These are phyloP conservation scores for Termitomyces sp. DNA, from an alignment of 768 basidiomycete genomes.

Conservation along the genomic window DNA sequence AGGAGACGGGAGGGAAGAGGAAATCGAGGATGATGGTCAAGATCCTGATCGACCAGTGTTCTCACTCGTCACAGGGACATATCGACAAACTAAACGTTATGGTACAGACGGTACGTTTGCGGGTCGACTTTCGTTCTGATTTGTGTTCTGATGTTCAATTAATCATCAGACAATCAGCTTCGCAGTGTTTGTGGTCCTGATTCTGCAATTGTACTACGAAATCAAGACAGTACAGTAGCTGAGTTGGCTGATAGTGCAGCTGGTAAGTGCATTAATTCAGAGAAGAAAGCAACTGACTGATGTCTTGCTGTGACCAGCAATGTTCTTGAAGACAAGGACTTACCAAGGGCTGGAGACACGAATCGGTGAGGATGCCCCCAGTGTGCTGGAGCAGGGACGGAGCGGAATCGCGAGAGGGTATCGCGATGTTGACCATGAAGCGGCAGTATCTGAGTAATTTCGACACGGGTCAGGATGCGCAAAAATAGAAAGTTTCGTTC, in stretches of 20 bases:
- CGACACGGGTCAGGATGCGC: too few species aligned
- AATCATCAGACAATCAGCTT: neutral
- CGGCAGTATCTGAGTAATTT: neutral
- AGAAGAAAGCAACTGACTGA: neutral
- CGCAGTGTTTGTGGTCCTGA: conserved; percentile 8
- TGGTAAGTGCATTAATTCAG: conserved; percentile 33
- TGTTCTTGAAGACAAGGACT: conserved; percentile 66
- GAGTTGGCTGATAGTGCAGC: conserved; percentile 63
- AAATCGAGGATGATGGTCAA: conserved; percentile 22
- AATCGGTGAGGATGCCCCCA: conserved; percentile 72
- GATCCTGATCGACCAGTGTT: conserved; percentile 74
- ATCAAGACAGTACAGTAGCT: conserved; percentile 55
- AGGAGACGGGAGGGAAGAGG: neutral
- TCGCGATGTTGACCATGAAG: conserved; percentile 40
- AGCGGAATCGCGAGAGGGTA: conserved; percentile 90
- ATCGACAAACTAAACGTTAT: conserved; percentile 71
- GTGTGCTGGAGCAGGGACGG: conserved; percentile 81
- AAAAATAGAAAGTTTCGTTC: too few species aligned
- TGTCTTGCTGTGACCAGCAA: conserved; percentile 32
- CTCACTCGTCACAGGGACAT: conserved; percentile 82
- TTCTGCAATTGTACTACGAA: conserved; percentile 46
- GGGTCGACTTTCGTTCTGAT: neutral
- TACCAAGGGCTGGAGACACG: conserved; percentile 81
- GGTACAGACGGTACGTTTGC: conserved; percentile 27
- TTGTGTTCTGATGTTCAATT: neutral